Evolutionary conservation across 208 protist species (phyloP), one percentile per base, ranked within the genome.

Genomic region (Leishmania tropica): DNA sequence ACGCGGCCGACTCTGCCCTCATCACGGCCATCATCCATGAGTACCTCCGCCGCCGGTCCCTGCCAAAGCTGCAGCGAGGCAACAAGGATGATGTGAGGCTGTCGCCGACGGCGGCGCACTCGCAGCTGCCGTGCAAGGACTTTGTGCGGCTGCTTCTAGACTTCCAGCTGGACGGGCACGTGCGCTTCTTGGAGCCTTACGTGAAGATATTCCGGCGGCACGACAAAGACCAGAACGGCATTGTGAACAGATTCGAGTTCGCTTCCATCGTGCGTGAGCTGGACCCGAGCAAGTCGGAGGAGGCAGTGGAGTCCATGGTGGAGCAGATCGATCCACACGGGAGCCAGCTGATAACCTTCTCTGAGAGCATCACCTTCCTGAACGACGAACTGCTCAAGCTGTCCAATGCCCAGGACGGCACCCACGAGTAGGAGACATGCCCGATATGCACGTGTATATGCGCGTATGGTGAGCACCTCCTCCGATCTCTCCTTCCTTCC

Each of bases 131-230:
- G 19, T 97, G 93, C 85, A 67, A 51, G 0, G 89, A 95, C 71
- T 92, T 98, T 73, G 72, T 98, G 48, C 87, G 88, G 7, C 72
- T 97, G 1, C 87, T 99, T 40, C 80, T 98, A 5, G 90, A 97
- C 75, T 99, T 97, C 78, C 97, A 99, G 81, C 85, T 99, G 17
- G 89, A 93, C 67, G 89, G 94, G 17, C 97, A 99, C 80, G 91
- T 96, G 75, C 80, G 88, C n/a, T 98, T 98, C 78, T 87, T 99
- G 37, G 78, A 80, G 37, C 88, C 74, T 17, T 98, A 97, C 79
- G 90, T 97, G 0, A 7, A 48, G 8, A 78, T 98, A 24, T 99
- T 98, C 78, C 80, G 87, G 8, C 74, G 86, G 21, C 77, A 94
- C 76, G 96, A 98, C 84, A 53, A 48, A 3, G 94, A 97, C 80